Evolutionary conservation across 192 early-diverging fungal genomes (phyloP), one percentile per base, ranked within the genome.

Genomic region (Podila horticola): DNA sequence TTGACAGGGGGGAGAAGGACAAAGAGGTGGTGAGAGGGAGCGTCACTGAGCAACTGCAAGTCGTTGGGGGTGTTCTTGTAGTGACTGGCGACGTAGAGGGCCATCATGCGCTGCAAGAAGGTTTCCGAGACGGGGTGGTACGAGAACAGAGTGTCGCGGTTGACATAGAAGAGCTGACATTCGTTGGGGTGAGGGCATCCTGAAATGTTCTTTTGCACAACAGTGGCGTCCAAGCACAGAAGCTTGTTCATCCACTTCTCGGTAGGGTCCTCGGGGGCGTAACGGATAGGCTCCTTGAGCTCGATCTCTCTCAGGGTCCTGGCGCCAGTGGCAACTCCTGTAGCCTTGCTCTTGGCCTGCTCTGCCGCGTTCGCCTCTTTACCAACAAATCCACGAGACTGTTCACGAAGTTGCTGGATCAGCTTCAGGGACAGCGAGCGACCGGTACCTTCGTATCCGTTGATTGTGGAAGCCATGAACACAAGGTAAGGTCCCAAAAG

Each of bases 1-100:
- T 91, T 90, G 57, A 96, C 86, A 5, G 97, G 98, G 59, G 98
- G 97, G 45, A 98, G 82, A 9, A 99, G 90, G 26, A 99, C 98
- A 88, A 98, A 98, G 58, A 99, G 86, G 72, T 97, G 96, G 85
- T 99, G 98, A 1, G 95, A 96, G 19, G 98, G 98, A 1, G 98
- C 98, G 69, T 99, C 98, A 84, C 94, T 96, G 87, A 99, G 89
- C 64, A 99, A 86, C 84, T 98, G 97, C 79, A 99, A 84, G 75
- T 99, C 98, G 83, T 99, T 97, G 34, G 98, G 98, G 48, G 93
- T 94, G 86, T 99, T 99, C 84, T 99, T 99, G 92, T 99, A 99
- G 84, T 99, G 98, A 83, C 95, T 96, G 26, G 98, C 95, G 31
- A 98, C 97, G 71, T 98, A 99, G 36, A 99, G 83, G 5, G 92